A percentile compares a stretch with the other conserved stretches of the same genome.
Conservation (phyloP, 106 monocot species). For the Allium fistulosum region DNA sequence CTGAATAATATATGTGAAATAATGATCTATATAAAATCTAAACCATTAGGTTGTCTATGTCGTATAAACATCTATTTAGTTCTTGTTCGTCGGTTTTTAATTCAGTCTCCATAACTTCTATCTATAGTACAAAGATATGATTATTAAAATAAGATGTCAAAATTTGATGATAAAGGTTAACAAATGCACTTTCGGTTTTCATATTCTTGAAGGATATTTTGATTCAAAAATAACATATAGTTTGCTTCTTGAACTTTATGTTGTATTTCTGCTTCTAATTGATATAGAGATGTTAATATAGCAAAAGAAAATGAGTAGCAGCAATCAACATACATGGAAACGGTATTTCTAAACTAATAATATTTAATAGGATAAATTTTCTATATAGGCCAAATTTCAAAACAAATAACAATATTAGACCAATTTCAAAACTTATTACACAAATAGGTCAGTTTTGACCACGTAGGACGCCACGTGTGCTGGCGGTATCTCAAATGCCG, state of each 20-base stretch:
- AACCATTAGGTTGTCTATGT: slow-evolving; percentile 65
- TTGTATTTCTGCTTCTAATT: slow-evolving; percentile 83
- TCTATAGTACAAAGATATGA: slow-evolving; percentile 30
- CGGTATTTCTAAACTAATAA: too few species aligned
- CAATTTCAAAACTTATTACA: too few species aligned
- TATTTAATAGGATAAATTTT: too few species aligned
- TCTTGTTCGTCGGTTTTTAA: slow-evolving; percentile 47
- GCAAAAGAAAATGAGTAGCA: too few species aligned
- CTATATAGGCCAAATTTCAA: too few species aligned
- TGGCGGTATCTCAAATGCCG: too few species aligned
- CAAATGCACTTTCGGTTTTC: slow-evolving; percentile 66
- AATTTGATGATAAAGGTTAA: background rate
- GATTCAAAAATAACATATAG: slow-evolving; percentile 87
- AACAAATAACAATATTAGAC: too few species aligned
- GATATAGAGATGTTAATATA: too few species aligned
- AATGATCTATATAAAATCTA: too few species aligned
- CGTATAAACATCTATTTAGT: slow-evolving; percentile 43
- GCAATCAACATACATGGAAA: too few species aligned
- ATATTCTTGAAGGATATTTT: slow-evolving; percentile 88
- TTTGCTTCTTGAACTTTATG: slow-evolving; percentile 82
- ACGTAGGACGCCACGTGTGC: too few species aligned
- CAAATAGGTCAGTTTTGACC: too few species aligned
- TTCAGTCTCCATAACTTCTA: slow-evolving; percentile 44
- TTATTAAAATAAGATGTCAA: background rate
- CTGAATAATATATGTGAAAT: background rate